These are phyloP conservation scores for Tetradesmus lagerheimii DNA, from an alignment of 139 green algal genomes.

Conservation along the genomic window DNA sequence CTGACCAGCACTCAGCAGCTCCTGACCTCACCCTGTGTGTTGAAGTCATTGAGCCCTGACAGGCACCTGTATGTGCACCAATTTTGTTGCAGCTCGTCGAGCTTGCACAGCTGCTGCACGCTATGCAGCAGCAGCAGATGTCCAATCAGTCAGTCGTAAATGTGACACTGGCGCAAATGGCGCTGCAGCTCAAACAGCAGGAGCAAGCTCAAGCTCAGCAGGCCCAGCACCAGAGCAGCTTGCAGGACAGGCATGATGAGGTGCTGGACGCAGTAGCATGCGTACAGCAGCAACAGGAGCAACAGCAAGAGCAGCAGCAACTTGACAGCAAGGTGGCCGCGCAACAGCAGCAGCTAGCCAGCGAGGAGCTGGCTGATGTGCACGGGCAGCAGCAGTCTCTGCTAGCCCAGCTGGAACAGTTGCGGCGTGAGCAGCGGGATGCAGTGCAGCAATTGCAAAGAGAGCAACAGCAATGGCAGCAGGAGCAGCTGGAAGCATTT, in stretches of 20 bases:
- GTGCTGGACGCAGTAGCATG: not conserved
- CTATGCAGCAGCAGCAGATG: not conserved
- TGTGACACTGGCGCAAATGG: not conserved
- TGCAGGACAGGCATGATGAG: not conserved
- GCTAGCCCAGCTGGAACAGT: not conserved
- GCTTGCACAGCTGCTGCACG: not conserved
- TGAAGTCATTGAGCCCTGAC: too few species aligned
- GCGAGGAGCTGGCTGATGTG: not conserved
- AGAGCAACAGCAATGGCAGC: not conserved
- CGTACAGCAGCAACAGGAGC: not conserved
- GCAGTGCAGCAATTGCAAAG: not conserved
- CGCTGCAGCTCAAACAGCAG: constrained; percentile 3
- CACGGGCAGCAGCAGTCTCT: not conserved
- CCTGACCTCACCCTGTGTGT: too few species aligned
- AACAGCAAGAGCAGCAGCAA: not conserved
- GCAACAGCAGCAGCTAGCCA: not conserved
- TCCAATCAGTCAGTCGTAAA: not conserved
- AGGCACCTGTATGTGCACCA: too few species aligned
- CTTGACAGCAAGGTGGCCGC: not conserved
- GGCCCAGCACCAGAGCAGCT: not conserved
- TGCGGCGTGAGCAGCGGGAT: not conserved
- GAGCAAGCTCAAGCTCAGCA: not conserved
- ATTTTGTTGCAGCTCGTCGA: not conserved
- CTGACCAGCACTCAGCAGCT: too few species aligned
- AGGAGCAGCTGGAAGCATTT: not conserved